Evolutionary conservation across 768 basidiomycete genomes (phyloP), one percentile per base, ranked within the genome.

Genomic region (Hygrocybe coccinea): DNA sequence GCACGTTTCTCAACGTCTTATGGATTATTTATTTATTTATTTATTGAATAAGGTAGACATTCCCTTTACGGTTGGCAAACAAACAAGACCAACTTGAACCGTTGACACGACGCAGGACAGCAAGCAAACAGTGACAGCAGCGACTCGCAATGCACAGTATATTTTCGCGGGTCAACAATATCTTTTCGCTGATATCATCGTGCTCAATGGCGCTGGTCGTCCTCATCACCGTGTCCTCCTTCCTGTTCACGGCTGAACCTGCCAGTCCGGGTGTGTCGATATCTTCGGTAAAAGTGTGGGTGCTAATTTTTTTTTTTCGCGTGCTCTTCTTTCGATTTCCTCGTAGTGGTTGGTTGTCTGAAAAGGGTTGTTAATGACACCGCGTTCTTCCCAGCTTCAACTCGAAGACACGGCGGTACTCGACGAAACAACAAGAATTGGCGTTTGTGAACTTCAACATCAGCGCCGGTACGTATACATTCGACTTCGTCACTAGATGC

Each of bases 361-460:
- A 21, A 5, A 21, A n/a, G 33, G n/a, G n/a, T n/a, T n/a, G n/a
- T n/a, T n/a, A n/a, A n/a, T n/a, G n/a, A n/a, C n/a, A n/a, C n/a
- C n/a, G n/a, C n/a, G n/a, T 10, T 44, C 34, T 6, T 29, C 50
- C 0, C 50, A 83, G 83, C 46, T 80, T 68, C 62, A 78, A 69
- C 59, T 74, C 71, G 54, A 80, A 74, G 59, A 73, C 76, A 38
- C 75, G 81, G 56, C 77, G 82, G 46, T 83, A 84, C 67, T 73
- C 78, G 4, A 79, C 72, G 61, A 78, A 76, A 58, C 79, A 85
- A 62, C 84, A 89, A 64, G 91, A 95, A 60, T 77, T 86, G 55
- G 86, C 87, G 1, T 87, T 89, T 65, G 79, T 91, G 36, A 81
- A 86, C 65, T 93, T 94, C 73, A 86, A 92, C 67, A 72, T 91